Conservation (phyloP, 352 stramenopile species). For the Globisporangium cystogenes region DNA sequence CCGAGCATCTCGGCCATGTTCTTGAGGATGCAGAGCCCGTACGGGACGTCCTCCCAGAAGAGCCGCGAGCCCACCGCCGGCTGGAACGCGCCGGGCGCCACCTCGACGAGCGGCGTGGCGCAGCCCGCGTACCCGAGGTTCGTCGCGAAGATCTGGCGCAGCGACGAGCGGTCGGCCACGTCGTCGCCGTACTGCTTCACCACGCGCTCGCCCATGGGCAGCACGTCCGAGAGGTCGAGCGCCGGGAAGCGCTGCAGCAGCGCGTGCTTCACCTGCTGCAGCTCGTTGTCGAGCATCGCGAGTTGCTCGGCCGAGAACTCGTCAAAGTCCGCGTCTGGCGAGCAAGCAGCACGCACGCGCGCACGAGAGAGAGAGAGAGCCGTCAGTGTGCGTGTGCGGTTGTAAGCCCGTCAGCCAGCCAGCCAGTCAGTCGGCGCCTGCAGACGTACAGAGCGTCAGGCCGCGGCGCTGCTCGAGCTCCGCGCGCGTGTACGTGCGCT, state of each 20-base stretch:
- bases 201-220: constrained; percentile 88
- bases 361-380: too few relatives aligned
- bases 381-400: too few relatives aligned
- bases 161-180: constrained; percentile 79
- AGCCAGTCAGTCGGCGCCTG: too few relatives aligned
- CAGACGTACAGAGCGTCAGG: constrained; percentile 78
- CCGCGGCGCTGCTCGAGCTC: constrained; percentile 86
- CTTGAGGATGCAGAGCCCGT: constrained; percentile 91
- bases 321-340: constrained; percentile 87
- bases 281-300: constrained; percentile 90
- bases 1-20: constrained; percentile 91
- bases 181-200: constrained; percentile 91
- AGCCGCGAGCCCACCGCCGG: constrained; percentile 82
- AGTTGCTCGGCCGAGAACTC: constrained; percentile 91
- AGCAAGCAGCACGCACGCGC: neutral
- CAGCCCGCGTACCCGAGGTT: constrained; percentile 90
- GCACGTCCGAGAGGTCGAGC: constrained; percentile 87
- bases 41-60: constrained; percentile 93
- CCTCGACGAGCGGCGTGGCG: constrained; percentile 82
- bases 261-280: constrained; percentile 90
- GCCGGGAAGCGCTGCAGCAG: constrained; percentile 88
- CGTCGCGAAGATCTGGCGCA: constrained; percentile 89
- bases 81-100: constrained; percentile 66
- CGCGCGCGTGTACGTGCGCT: constrained; percentile 75
- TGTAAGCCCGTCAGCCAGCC: too few relatives aligned